Conservation (phyloP, 768 basidiomycete genomes). For the Holtermannia corniformis region DNA sequence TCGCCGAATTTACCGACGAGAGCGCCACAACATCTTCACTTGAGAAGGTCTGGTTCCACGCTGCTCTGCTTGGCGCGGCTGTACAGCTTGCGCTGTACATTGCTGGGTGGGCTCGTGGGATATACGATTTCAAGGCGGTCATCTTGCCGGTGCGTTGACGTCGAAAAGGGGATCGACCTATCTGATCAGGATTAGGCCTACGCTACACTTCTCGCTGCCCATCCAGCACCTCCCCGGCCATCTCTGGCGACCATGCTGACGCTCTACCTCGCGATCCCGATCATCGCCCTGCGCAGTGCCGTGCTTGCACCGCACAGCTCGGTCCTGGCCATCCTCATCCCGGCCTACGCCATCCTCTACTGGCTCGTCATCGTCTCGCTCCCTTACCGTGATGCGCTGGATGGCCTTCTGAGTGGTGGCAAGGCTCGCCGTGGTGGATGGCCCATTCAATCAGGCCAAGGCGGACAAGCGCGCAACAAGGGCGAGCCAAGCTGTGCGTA, state of each 20-base stretch:
- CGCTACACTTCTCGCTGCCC: constrained; percentile 16
- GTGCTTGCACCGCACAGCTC: constrained; percentile 7
- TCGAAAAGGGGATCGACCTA: background rate
- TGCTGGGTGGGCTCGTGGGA: constrained; percentile 3
- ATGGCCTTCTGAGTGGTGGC: constrained; percentile 22
- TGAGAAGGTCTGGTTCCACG: constrained; percentile 11
- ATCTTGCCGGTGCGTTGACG: constrained; percentile 21
- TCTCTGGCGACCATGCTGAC: constrained; percentile 17
- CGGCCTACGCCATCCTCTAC: constrained; percentile 18
- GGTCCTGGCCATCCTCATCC: constrained; percentile 12
- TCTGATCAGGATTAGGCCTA: constrained; percentile 1
- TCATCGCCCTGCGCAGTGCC: constrained; percentile 16
- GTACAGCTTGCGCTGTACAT: constrained; percentile 18
- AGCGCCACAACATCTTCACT: constrained; percentile 7
- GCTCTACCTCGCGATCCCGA: constrained; percentile 22
- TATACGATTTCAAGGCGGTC: constrained; percentile 9
- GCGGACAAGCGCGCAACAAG: constrained; percentile 16
- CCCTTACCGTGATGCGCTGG: constrained; percentile 23
- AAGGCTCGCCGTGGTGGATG: constrained; percentile 27
- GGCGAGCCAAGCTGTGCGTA: constrained; percentile 34
- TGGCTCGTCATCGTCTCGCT: constrained; percentile 25
- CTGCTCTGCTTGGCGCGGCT: constrained; percentile 15
- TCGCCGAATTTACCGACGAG: constrained; percentile 12
- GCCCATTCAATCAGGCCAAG: constrained; percentile 18
- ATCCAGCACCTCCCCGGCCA: constrained; percentile 13